These are phyloP conservation scores for Zygoascus ofunaensis DNA, from an alignment of 805 yeast genomes.

Conservation along the genomic window DNA sequence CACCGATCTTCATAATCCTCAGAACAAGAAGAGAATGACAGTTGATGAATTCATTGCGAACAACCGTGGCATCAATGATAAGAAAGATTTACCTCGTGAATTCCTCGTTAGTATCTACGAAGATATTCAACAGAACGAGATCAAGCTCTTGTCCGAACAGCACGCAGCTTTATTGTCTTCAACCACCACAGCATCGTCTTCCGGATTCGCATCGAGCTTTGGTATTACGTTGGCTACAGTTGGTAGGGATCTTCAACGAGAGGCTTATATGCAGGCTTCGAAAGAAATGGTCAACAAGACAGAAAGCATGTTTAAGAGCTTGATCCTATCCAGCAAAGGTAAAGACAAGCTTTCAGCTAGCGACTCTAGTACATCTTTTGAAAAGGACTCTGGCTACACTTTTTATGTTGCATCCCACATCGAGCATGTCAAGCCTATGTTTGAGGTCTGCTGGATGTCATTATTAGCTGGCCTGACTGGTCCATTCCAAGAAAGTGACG, in stretches of 20 bases:
- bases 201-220: constrained; percentile 26
- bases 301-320: constrained; percentile 64
- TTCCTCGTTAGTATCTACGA: constrained; percentile 58
- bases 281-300: constrained; percentile 85
- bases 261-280: constrained; percentile 87
- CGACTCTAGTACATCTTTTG: constrained; percentile 29
- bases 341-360: constrained; percentile 19
- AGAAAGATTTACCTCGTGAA: constrained; percentile 70
- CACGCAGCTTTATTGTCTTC: constrained; percentile 80
- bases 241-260: constrained; percentile 56
- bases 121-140: constrained; percentile 78
- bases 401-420: constrained; percentile 79
- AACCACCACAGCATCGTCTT: constrained; percentile 25
- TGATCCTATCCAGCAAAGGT: constrained; percentile 23
- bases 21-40: constrained; percentile 80
- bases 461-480: constrained; percentile 89
- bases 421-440: constrained; percentile 86
- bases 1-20: constrained; percentile 88
- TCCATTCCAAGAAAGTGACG: constrained; percentile 77
- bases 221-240: constrained; percentile 40
- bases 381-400: constrained; percentile 24
- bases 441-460: constrained; percentile 96
- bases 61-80: constrained; percentile 89
- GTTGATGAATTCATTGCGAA: constrained; percentile 77
- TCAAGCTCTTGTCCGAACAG: constrained; percentile 85